Evolutionary conservation across 371 early-diverging fungal species (phyloP), one percentile per base, ranked within the genome.

Genomic region (Amoeboaphelidium protococcarum): DNA sequence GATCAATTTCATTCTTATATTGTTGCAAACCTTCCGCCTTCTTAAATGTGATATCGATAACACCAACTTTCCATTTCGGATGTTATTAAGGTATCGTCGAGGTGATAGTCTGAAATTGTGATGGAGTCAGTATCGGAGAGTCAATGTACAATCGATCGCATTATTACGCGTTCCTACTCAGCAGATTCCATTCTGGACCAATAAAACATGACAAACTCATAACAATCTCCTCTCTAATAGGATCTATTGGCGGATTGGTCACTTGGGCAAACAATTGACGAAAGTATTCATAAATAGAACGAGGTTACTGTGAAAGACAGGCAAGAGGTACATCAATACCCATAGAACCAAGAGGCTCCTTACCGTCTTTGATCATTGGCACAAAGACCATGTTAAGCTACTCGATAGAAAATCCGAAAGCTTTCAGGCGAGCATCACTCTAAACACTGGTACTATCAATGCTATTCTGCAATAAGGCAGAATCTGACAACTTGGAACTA

Each of bases 261-360:
- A 91, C 95, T 62, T 94, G 95, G 23, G 95, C 95, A 52, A 90
- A 89, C 20, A 91, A 66, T 64, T 94, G 81, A 26, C 89, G 75
- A 66, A 94, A 88, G 67, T 91, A 94, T 52, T 94, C 90, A 61
- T 80, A 94, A 46, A 82, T 66, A 43, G 82, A 69, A 45, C 86
- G 78, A 21, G 90, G 89, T 53, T 82, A 70, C 23, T 67, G 66
- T 21, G 86, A 74, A 40, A 94, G 61, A 65, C 92, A 94, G 3
- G 95, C 91, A 23, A 94, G 71, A 19, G 88, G 81, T 3, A 79
- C 70, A 59, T 94, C 95, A 59, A 82, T 85, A 56, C 95, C 95
- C 95, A 91, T 94, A 31, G 90, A 89, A 16, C 95, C 95, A 31
- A 91, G 70, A 23, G 91, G 80, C 59, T 94, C 95, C 60, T 90